Conservation (phyloP, 2,329 filamentous ascomycete genomes). For the Fusarium lateritium region DNA sequence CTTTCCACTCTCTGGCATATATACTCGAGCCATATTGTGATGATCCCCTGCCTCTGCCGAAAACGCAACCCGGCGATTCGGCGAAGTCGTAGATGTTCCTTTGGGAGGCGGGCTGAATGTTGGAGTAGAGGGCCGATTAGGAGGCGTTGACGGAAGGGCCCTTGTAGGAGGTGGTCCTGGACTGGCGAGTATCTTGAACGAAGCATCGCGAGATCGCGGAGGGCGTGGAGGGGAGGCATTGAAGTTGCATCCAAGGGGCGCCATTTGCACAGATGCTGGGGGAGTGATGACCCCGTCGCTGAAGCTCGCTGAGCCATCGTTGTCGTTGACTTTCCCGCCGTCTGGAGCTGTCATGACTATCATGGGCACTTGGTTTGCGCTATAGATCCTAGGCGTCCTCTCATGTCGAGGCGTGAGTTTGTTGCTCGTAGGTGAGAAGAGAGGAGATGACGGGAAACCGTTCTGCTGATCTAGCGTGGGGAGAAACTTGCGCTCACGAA, state of each 20-base stretch:
- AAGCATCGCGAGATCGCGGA: slow-evolving; percentile 22
- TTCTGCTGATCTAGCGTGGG: slow-evolving; percentile 44
- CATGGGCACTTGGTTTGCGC: slow-evolving; percentile 34
- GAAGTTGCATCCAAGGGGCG: slow-evolving; percentile 2
- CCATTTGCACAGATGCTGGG: slow-evolving; percentile 15
- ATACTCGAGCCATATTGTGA: slow-evolving; percentile 52
- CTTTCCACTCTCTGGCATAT: slow-evolving; percentile 53
- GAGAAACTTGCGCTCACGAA: slow-evolving; percentile 63
- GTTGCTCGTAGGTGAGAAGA: slow-evolving; percentile 56
- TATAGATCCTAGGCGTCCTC: slow-evolving; percentile 30
- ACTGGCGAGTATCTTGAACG: slow-evolving; percentile 46
- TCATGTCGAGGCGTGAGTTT: slow-evolving; percentile 56
- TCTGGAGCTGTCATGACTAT: slow-evolving; percentile 37
- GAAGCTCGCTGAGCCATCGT: slow-evolving; percentile 8
- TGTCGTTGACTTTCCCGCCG: slow-evolving; percentile 16
- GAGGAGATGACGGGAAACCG: slow-evolving; percentile 57
- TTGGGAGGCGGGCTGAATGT: slow-evolving; percentile 22
- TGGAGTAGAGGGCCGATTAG: slow-evolving; percentile 30
- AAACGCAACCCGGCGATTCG: slow-evolving; percentile 26
- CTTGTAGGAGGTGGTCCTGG: slow-evolving; percentile 62
- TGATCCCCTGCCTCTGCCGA: slow-evolving; percentile 49
- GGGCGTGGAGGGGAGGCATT: slow-evolving; percentile 34
- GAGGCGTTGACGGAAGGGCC: slow-evolving; percentile 54
- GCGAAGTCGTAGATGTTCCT: slow-evolving; percentile 24
- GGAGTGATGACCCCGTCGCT: slow-evolving; percentile 21